Base-by-base conservation (phyloP, 2,329 filamentous ascomycete genomes). In the Atkinsonella texensis region DNA sequence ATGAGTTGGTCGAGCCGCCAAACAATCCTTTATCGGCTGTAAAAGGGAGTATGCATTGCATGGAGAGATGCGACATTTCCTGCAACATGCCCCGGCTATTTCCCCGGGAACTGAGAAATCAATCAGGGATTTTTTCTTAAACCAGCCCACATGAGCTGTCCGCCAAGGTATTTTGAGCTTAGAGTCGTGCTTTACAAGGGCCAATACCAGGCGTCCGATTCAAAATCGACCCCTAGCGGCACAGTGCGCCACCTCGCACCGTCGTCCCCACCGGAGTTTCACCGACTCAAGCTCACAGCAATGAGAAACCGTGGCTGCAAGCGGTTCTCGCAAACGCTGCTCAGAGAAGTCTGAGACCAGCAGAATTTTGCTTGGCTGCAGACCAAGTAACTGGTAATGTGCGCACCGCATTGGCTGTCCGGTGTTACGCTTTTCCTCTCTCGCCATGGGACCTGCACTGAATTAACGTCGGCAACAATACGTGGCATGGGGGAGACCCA, bases 261-360 rank as follows among this genome's bases (percentile, higher is more conserved):
- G 28, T 46, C 39, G 41, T 41, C 46, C 28, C 20, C 49, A 38
- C 51, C 41, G 17, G 31, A 33, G 17, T 15, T 35, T 20, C 44
- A 38, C 49, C 20, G 5, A 3, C 20, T 3, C 20, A 23, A 23
- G 20, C 33, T 41, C 13, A 28, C 33, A 48, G 31, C 45, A 43
- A 38, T 35, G 10, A 41, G 23, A 28, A 20, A 28, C 41, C 15
- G 46, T 46, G 42, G 51, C 51, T 55, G 53, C 48, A 55, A 55
- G 48, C 51, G 51, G 48, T 48, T 45, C 42, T 49, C 35, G 46
- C 50, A 54, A 51, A 47, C 47, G 47, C 42, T 12, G n/a, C 39
- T 12, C 38, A 20, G 39, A 45, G 23, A 46, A 46, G 44, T 53
- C 55, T 39, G 51, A 52, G 55, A 53, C 53, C 55, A 46, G 20